Evolutionary conservation across 1,284 basidiomycete species (phyloP), one percentile per base, ranked within the genome.

Genomic region (Tetrapyrgos nigripes): DNA sequence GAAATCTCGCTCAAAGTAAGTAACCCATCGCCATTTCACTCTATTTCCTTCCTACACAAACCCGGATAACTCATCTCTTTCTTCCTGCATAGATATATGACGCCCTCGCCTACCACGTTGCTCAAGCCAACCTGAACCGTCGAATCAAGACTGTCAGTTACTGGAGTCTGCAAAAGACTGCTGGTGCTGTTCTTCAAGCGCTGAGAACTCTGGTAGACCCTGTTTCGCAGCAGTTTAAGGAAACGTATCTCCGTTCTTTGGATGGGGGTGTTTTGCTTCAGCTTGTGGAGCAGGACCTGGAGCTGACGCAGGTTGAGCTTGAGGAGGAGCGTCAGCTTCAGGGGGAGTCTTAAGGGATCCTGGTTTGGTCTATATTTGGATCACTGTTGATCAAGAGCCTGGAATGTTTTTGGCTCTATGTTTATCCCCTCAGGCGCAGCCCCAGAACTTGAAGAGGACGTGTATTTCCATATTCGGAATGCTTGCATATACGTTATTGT

Each of bases 41-140:
- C n/a, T 28, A 44, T 27, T 56, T 48, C 26, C 44, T 45, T 43
- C 46, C 31, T 48, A 27, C 24, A 44, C 21, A 26, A 56, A n/a
- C 35, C 27, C 29, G 2, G 17, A 45, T 44, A 23, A 31, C n/a
- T n/a, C 48, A 4, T 50, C 52, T 67, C 4, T 40, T 27, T 26
- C 44, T 59, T 14, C 43, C 44, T 57, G 31, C 11, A 43, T 65
- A 92, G 86, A 89, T 89, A 26, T 96, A 97, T 72, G 91, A 93
- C 55, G 96, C 96, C 8, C 83, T 98, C 60, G 95, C 95, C 2
- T 88, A 94, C 71, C 96, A 98, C 73, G 96, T 97, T 61, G 88
- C 88, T 1, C 91, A 94, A 67, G 87, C 85, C 14, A 91, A 93
- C 65, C 92, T 96, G 81, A 92, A 94, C 68, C 86, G 91, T 58